Conservation (phyloP, 2,329 filamentous ascomycete genomes). For the Arthrobotrys iridis region DNA sequence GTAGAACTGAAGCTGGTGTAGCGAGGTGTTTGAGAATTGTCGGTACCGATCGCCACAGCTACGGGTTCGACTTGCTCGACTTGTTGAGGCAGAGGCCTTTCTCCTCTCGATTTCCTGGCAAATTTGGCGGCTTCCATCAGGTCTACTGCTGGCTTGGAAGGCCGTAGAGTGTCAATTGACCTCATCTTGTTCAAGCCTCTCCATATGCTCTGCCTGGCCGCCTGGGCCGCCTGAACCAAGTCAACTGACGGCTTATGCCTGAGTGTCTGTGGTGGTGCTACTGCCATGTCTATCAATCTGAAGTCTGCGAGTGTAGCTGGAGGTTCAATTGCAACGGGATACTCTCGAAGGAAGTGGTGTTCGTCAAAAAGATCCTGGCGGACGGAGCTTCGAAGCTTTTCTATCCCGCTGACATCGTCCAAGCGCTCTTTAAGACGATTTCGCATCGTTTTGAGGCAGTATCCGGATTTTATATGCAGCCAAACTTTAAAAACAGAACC, state of each 20-base stretch:
- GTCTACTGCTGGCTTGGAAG: conserved; percentile 33
- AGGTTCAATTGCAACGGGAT: conserved; percentile 36
- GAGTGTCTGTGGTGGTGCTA: conserved; percentile 28
- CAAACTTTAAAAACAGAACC: conserved; percentile 33
- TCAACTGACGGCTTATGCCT: conserved; percentile 49
- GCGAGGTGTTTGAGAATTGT: conserved; percentile 22
- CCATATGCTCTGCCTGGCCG: conserved; percentile 46
- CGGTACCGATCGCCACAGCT: conserved; percentile 7
- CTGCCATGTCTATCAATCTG: conserved; percentile 47
- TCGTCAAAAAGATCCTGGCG: conserved; percentile 52
- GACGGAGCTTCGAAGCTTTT: conserved; percentile 44
- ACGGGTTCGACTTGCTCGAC: not conserved
- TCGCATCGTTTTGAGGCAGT: conserved; percentile 52
- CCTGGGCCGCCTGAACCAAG: conserved; percentile 46
- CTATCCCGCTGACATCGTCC: conserved; percentile 44
- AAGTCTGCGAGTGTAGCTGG: conserved; percentile 35
- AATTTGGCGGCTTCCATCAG: conserved; percentile 50
- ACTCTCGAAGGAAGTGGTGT: conserved; percentile 41
- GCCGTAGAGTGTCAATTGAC: conserved; percentile 32
- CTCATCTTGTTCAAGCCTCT: conserved; percentile 32
- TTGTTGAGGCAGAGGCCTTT: conserved; percentile 18
- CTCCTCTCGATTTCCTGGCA: conserved; percentile 33
- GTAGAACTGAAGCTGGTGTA: conserved; percentile 33
- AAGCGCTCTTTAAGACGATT: conserved; percentile 54
- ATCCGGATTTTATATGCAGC: conserved; percentile 15